These are phyloP conservation scores for Claviceps maximensis DNA, from an alignment of 2,329 filamentous ascomycete species.

Conservation along the genomic window DNA sequence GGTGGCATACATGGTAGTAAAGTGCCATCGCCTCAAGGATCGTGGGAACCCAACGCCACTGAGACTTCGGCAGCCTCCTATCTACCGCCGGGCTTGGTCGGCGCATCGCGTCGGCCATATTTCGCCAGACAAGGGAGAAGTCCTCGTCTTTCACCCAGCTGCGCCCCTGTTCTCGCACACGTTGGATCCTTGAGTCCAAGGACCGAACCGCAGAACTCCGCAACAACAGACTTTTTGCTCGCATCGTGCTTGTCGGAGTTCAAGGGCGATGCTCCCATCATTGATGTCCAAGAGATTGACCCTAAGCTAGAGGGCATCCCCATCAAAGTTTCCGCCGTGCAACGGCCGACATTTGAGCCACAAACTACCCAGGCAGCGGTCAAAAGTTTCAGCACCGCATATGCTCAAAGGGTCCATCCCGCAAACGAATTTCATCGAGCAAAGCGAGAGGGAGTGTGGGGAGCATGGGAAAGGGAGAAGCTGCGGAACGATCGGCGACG, in stretches of 20 bases:
- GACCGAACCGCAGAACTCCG: conserved; percentile 27
- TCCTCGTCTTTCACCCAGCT: conserved; percentile 21
- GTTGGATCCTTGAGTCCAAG: conserved; percentile 30
- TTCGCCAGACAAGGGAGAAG: conserved; percentile 16
- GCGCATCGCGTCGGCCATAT: conserved; percentile 21
- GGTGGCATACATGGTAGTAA: conserved; percentile 10
- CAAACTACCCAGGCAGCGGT: conserved; percentile 15
- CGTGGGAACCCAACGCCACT: conserved; percentile 9
- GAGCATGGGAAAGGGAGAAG: conserved; percentile 2
- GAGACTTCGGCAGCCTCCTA: conserved; percentile 12
- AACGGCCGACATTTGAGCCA: conserved; percentile 33
- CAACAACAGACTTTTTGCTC: conserved; percentile 22
- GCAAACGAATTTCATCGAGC: neutral
- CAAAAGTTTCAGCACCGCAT: conserved; percentile 16
- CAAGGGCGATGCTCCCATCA: conserved; percentile 28
- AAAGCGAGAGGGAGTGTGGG: neutral
- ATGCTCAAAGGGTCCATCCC: conserved; percentile 14
- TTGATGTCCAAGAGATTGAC: conserved; percentile 45
- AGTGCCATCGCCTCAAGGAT: conserved; percentile 9
- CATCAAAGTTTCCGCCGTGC: conserved; percentile 39
- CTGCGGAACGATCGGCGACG: conserved; percentile 4
- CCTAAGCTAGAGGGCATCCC: conserved; percentile 47
- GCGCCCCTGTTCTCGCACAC: conserved; percentile 22
- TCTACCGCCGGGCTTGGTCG: conserved; percentile 21
- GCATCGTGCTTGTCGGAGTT: conserved; percentile 16